Conservation (phyloP, 176 grass and related monocot species). For the Musa schizocarpa region DNA sequence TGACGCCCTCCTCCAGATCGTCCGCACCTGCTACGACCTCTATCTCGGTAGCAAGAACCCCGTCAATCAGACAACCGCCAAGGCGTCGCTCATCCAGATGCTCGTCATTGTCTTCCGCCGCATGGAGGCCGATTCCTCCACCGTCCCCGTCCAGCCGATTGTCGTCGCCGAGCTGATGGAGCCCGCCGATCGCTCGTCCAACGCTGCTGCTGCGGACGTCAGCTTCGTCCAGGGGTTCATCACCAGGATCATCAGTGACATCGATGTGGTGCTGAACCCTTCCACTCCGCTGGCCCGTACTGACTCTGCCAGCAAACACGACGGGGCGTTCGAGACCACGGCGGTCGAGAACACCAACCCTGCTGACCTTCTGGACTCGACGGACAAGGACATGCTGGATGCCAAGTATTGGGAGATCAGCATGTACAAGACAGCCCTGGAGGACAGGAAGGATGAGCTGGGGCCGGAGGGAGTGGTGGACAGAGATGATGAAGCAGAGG, state of each 20-base stretch:
- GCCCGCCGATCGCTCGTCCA: conserved; percentile 33
- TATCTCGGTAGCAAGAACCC: conserved; percentile 71
- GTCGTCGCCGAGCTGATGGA: conserved; percentile 94
- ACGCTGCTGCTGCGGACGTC: conserved; percentile 41
- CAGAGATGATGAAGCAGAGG: conserved; percentile 75
- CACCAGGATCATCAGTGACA: conserved; percentile 82
- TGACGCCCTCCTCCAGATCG: conserved; percentile 69
- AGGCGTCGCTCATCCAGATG: conserved; percentile 98
- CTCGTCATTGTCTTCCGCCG: conserved; percentile 90
- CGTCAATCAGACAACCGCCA: conserved; percentile 92
- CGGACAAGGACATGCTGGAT: conserved; percentile 97
- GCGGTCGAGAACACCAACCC: conserved; percentile 65
- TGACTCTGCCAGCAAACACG: conserved; percentile 46
- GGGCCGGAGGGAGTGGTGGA: conserved; percentile 63
- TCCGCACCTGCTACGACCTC: conserved; percentile 91
- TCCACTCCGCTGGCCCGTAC: conserved; percentile 41
- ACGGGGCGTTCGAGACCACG: conserved; percentile 85
- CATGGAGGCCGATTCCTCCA: conserved; percentile 95
- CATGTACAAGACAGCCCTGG: conserved; percentile 96
- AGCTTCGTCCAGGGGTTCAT: conserved; percentile 91
- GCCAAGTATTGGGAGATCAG: conserved; percentile 99
- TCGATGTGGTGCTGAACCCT: conserved; percentile 69
- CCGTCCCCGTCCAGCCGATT: conserved; percentile 82
- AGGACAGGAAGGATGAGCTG: conserved; percentile 87
- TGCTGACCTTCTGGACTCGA: conserved; percentile 85